phyloP scores from a whole-genome alignment of 164 flowering plant species.

The Akebia trifoliata region DNA sequence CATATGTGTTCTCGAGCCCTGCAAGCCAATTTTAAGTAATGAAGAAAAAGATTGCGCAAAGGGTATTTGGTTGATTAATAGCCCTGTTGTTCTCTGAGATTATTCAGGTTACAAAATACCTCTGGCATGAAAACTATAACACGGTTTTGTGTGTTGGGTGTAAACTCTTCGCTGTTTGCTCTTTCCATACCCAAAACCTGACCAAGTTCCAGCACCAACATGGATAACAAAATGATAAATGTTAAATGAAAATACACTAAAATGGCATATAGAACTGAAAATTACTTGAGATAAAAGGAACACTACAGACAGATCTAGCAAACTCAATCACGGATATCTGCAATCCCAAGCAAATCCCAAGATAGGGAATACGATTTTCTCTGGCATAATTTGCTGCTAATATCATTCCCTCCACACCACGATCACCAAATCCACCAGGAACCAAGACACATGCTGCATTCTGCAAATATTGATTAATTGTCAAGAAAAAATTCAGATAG shows the following conservation, averaged over 20 bases:
- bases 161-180: conserved; percentile 89
- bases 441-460: conserved; percentile 81
- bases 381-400: conserved; percentile 97
- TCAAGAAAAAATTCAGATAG: conserved; percentile 4
- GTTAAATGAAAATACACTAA: not conserved
- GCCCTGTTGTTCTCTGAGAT: not conserved
- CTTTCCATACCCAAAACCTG: conserved; percentile 69
- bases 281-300: conserved; percentile 2
- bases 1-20: conserved; percentile 96
- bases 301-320: conserved; percentile 71
- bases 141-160: conserved; percentile 55
- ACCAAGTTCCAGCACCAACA: conserved; percentile 6
- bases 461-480: conserved; percentile 38
- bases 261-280: not conserved
- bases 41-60: not conserved
- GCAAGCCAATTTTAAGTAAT: conserved; percentile 12
- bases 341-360: conserved; percentile 99
- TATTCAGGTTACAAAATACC: conserved; percentile 31
- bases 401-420: conserved; percentile 93
- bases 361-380: conserved; percentile 84
- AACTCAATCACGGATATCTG: conserved; percentile 95
- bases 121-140: conserved; percentile 97
- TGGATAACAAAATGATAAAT: not conserved
- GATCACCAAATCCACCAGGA: conserved; percentile 99
- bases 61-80: not conserved